Evolutionary conservation across 768 basidiomycete genomes (phyloP).

Genomic region (Suillus sp.): DNA sequence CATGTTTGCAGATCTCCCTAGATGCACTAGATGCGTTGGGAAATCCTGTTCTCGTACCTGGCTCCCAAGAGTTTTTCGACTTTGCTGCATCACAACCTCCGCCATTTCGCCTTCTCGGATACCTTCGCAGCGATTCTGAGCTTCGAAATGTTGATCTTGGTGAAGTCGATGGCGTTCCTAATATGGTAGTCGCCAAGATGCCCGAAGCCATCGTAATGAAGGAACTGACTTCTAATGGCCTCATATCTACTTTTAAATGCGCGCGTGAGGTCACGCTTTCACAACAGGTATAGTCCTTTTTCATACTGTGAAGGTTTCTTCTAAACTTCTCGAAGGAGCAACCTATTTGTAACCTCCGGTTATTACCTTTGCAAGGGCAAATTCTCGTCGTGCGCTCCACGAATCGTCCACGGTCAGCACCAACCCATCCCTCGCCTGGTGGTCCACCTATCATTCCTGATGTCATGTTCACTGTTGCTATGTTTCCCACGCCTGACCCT

Average conservation of each 20-base stretch:
- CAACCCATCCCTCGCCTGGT: slow-evolving; percentile 10
- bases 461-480: slow-evolving; percentile 32
- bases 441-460: slow-evolving; percentile 23
- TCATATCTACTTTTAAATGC: slow-evolving; percentile 42
- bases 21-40: slow-evolving; percentile 45
- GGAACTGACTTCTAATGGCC: slow-evolving; percentile 38
- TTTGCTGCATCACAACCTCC: slow-evolving; percentile 37
- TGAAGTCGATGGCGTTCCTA: slow-evolving; percentile 43
- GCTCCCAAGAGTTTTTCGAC: slow-evolving; percentile 40
- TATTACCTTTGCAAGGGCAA: slow-evolving; percentile 52
- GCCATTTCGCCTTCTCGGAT: slow-evolving; percentile 45
- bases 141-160: slow-evolving; percentile 45
- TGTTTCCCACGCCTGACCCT: slow-evolving; percentile 34
- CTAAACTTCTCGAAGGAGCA: slow-evolving; percentile 39
- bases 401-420: slow-evolving; percentile 19
- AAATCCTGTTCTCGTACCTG: slow-evolving; percentile 42
- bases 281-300: slow-evolving; percentile 17
- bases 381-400: slow-evolving; percentile 54
- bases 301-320: slow-evolving; percentile 12
- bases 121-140: slow-evolving; percentile 38
- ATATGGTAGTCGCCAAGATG: slow-evolving; percentile 44
- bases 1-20: slow-evolving; percentile 45
- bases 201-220: slow-evolving; percentile 46
- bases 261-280: slow-evolving; percentile 33
- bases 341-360: slow-evolving; percentile 52